Evolutionary conservation across 495 filamentous ascomycete genomes (phyloP).

Genomic region (Parmelia sp.): DNA sequence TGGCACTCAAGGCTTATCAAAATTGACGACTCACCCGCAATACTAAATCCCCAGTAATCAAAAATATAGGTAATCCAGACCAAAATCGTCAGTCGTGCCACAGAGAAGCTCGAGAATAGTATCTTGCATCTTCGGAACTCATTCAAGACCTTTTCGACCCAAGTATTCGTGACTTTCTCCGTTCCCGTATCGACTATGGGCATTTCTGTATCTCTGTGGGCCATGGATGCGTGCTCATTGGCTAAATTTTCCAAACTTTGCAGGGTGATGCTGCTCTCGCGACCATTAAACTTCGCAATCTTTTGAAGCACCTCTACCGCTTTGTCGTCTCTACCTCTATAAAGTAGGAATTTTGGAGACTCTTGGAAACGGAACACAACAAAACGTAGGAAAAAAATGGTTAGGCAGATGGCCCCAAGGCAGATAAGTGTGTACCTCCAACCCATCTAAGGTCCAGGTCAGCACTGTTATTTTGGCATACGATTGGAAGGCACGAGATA

Average conservation of each 20-base stretch:
- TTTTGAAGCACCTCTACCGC: constrained; percentile 38
- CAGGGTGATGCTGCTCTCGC: constrained; percentile 30
- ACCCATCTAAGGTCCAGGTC: constrained; percentile 27
- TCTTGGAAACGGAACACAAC: constrained; percentile 42
- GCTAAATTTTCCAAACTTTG: constrained; percentile 33
- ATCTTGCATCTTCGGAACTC: constrained; percentile 36
- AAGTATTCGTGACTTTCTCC: constrained; percentile 25
- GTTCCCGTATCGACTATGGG: constrained; percentile 29
- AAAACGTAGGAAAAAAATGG: constrained; percentile 42
- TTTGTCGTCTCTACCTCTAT: constrained; percentile 38
- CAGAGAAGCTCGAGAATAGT: constrained; percentile 32
- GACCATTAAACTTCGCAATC: constrained; percentile 37
- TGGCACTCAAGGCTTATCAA: neutral
- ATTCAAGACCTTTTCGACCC: constrained; percentile 28
- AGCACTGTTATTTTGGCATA: neutral
- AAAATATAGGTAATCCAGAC: constrained; percentile 40
- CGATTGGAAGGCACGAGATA: neutral
- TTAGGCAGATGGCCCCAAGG: constrained; percentile 37
- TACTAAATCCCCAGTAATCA: constrained; percentile 42
- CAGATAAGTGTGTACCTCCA: constrained; percentile 43
- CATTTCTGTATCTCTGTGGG: constrained; percentile 17
- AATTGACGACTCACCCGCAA: constrained; percentile 30
- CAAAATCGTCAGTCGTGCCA: constrained; percentile 38
- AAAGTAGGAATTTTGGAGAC: constrained; percentile 42
- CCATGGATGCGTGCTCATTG: constrained; percentile 20